phyloP scores from a whole-genome alignment of 2,329 filamentous ascomycete species.

The Emergomyces pasteurianus region DNA sequence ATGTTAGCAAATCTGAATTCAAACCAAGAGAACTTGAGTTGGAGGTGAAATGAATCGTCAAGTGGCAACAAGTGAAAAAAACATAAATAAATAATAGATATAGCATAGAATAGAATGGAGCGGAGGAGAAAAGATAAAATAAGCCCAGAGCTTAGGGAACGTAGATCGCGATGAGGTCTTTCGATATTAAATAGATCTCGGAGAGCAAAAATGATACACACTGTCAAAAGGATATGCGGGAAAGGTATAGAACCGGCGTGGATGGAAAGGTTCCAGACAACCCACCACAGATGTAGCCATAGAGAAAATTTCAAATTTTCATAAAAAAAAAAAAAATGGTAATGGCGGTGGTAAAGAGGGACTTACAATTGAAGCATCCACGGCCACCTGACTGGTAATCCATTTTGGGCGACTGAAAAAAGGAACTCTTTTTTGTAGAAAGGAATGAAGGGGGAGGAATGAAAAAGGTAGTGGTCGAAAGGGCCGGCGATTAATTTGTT shows the following conservation, averaged over 20 bases:
- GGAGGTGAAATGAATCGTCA: background rate
- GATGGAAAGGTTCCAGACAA: background rate
- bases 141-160: background rate
- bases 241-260: background rate
- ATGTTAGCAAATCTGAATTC: conserved; percentile 6
- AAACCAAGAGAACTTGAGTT: background rate
- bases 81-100: no score
- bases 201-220: background rate
- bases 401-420: conserved; percentile 27
- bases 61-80: background rate
- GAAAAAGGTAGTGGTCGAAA: background rate
- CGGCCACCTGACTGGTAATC: conserved; percentile 38
- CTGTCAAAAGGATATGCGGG: background rate
- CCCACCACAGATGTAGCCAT: background rate
- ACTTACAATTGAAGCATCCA: conserved; percentile 50
- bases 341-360: conserved; percentile 1
- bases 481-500: background rate
- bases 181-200: background rate
- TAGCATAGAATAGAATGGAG: background rate
- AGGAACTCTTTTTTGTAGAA: conserved; percentile 2
- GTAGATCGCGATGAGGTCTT: background rate
- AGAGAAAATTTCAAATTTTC: background rate
- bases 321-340: background rate
- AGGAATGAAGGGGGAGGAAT: background rate
- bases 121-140: no score